Base-by-base conservation (phyloP, 2,329 filamentous ascomycete genomes). In the Monosporascus sp. region DNA sequence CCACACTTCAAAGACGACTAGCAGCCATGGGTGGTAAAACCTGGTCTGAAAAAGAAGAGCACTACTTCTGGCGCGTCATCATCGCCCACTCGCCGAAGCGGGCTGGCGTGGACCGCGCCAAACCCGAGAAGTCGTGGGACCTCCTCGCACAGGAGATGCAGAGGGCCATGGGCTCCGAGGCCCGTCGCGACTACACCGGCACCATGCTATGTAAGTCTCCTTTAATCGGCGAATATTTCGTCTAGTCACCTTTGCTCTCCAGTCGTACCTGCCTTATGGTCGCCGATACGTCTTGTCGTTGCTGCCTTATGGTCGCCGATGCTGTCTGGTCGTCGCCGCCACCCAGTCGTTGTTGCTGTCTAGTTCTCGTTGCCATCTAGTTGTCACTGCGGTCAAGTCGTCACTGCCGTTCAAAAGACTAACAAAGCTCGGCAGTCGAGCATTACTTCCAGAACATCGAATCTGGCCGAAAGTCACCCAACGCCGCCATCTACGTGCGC, bases 11-110 rank as follows among this genome's bases (percentile, higher is more conserved):
- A 49, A 36, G 25, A 51, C 47, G 18, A n/a, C 22, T 53, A 8
- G 22, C 11, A 17, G 31, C 20, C 47, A 70, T 82, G 78, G 77
- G 74, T 5, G 78, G 77, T 24, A 79, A 74, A 55, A 65, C 73
- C 5, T 82, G 79, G 79, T 72, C 74, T 0, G 53, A 53, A 0
- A 63, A 70, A 1, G 79, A 82, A 55, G 79, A 82, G 62, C 51
- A 59, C 1, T 64, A 73, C 56, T 81, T 80, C 60, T 82, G 79
- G 79, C 63, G 64, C 8, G 56, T 58, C 3, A 61, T 72, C 25
- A 60, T 77, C 1, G 67, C 71, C 1, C 60, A 63, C 6, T 76
- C 74, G 0, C 61, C 66, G 2, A 72, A 70, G 50, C 63, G 68
- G 3, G 54, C 55, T 24, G 66, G 62, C 8, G 51, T 54, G 6